Evolutionary conservation across 202 grass and related monocot species (phyloP).

Genomic region (Saccharum hybrid): DNA sequence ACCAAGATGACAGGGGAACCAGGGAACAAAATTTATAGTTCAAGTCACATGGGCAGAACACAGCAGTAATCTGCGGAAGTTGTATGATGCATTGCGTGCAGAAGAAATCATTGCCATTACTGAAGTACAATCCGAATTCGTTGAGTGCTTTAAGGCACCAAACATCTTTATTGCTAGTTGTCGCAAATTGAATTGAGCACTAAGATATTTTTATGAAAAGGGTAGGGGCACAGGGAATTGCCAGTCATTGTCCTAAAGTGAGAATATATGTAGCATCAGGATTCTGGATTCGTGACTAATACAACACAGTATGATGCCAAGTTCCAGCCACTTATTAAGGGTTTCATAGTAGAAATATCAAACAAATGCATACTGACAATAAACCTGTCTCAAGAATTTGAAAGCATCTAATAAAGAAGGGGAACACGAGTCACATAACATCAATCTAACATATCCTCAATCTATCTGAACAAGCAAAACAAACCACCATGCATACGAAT

Average conservation of each 20-base stretch:
- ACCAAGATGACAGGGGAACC: conserved; percentile 1
- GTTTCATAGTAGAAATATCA: conserved; percentile 19
- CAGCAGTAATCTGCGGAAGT: not conserved
- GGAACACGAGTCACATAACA: not conserved
- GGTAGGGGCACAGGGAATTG: not conserved
- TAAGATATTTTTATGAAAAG: not conserved
- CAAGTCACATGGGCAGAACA: not conserved
- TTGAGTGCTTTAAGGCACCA: not conserved
- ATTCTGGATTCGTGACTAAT: not conserved
- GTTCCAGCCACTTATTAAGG: not conserved
- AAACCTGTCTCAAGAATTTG: conserved; percentile 6
- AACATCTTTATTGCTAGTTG: not conserved
- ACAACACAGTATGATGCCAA: conserved; percentile 13
- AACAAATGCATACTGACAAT: not conserved
- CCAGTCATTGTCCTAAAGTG: not conserved
- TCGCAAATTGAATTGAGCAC: conserved; percentile 6
- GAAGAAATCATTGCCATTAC: not conserved
- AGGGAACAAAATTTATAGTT: conserved; percentile 17
- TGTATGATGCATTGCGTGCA: not conserved
- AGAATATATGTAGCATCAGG: not conserved
- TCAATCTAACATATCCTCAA: conserved; percentile 8
- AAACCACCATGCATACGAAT: not conserved
- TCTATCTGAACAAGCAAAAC: not conserved
- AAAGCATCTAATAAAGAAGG: not conserved
- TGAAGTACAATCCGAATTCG: not conserved